phyloP scores from a whole-genome alignment of 2,329 filamentous ascomycete species.

The Byssochlamys sp. region DNA sequence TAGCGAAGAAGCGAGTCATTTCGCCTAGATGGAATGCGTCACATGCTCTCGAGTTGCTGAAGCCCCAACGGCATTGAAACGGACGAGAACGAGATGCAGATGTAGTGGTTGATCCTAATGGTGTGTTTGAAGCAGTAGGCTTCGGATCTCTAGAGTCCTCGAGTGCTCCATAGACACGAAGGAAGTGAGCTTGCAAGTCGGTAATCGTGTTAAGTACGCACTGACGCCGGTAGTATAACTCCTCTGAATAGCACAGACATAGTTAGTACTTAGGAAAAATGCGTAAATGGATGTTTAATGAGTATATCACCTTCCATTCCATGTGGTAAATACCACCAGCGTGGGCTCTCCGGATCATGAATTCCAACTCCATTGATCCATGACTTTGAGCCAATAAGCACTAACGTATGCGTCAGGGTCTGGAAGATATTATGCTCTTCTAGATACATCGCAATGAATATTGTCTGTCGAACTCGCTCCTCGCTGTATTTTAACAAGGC shows the following conservation, averaged over 20 bases:
- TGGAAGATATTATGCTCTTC: conserved; percentile 17
- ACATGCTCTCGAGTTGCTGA: conserved; percentile 34
- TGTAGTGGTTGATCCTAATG: conserved; percentile 7
- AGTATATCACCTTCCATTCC: conserved; percentile 30
- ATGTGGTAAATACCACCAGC: conserved; percentile 29
- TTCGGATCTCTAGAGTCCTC: conserved; percentile 15
- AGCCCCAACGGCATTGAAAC: conserved; percentile 33
- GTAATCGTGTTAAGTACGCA: conserved; percentile 34
- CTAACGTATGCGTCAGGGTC: conserved; percentile 25
- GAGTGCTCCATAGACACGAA: conserved; percentile 32
- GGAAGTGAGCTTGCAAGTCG: conserved; percentile 34
- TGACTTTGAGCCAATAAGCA: conserved; percentile 27
- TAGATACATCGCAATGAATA: conserved; percentile 28
- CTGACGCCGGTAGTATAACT: conserved; percentile 33
- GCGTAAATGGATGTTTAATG: background rate
- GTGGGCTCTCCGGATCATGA: conserved; percentile 12
- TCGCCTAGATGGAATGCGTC: conserved; percentile 38
- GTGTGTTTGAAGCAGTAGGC: conserved; percentile 5
- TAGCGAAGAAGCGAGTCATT: conserved; percentile 34
- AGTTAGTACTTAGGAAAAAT: background rate
- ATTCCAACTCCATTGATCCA: conserved; percentile 24
- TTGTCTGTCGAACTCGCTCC: conserved; percentile 30
- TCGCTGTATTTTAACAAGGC: conserved; percentile 24
- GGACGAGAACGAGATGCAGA: conserved; percentile 15
- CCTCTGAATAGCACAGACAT: conserved; percentile 21